Evolutionary conservation across 164 flowering plant species (phyloP), one percentile per base, ranked within the genome.

Genomic region (Euptelea pleiosperma): DNA sequence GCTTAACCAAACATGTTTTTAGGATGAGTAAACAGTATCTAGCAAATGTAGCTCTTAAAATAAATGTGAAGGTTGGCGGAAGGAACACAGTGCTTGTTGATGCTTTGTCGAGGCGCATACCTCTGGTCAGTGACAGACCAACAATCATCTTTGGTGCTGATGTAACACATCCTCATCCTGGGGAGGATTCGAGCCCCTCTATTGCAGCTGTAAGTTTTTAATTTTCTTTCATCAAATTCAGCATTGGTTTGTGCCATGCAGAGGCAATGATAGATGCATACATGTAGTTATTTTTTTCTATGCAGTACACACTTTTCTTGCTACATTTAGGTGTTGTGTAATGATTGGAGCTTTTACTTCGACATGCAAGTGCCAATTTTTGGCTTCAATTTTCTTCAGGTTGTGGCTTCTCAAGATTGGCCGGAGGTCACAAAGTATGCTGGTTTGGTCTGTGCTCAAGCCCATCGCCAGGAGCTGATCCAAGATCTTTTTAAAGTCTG

Each of bases 131-230:
- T 52, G 98, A 90, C 29, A 48, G 71, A 5, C 98, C 98, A 10
- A 92, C 97, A 4, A 93, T 93, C 25, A 90, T 92, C 25, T 92
- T 92, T 76, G 98, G 98, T 42, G 98, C 98, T 61, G 97, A 93
- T 79, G 98, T 93, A 26, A 90, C 97, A n/a, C 96, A 93, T 75
- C 97, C 98, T 18, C 97, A 87, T 48, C 96, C 96, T 35, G 99
- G 99, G 12, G 99, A 93, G 61, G 97, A 93, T 72, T 83, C 89
- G 4, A 93, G 98, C 61, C 96, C 98, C 4, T 93, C 97, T 0
- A 90, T 93, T 66, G 98, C 98, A 6, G 97, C 96, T 42, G 98
- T 90, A 82, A 53, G 78, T 30, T 52, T 5, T 54, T 22, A 1
- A 10, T 6, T 54, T 45, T 31, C 29, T 36, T 45, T 21, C 28